Evolutionary conservation across 331 rosid species (phyloP).

Genomic region (Stylosanthes scabra): DNA sequence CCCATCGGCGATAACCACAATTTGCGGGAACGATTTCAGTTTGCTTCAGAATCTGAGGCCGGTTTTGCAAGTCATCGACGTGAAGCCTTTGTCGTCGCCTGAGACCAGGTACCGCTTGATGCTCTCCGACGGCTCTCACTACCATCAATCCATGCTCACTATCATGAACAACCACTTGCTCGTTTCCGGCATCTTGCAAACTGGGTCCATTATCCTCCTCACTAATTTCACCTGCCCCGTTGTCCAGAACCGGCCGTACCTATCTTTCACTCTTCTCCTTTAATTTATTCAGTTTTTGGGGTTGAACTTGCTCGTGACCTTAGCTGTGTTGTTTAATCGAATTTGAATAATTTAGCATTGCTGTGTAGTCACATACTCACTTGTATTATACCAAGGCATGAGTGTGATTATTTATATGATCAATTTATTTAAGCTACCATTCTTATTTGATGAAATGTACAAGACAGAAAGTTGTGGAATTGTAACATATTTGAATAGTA

Average conservation of each 20-base stretch:
- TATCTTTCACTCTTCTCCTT: neutral
- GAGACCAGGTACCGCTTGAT: slow-evolving; percentile 59
- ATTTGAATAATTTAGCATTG: no score
- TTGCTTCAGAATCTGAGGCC: no score
- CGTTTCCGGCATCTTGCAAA: slow-evolving; percentile 55
- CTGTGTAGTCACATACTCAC: neutral
- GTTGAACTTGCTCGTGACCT: neutral
- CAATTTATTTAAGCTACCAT: no score
- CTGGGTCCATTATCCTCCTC: slow-evolving; percentile 70
- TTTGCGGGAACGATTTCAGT: no score
- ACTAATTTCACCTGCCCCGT: slow-evolving; percentile 57
- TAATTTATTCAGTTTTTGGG: neutral
- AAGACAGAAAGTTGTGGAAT: no score
- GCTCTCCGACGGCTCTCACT: slow-evolving; percentile 71
- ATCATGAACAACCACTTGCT: slow-evolving; percentile 69
- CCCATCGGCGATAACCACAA: no score
- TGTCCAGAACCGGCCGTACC: slow-evolving; percentile 73
- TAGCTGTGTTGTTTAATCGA: neutral
- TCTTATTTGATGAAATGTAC: no score
- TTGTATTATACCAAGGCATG: neutral
- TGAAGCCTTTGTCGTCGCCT: slow-evolving; percentile 49
- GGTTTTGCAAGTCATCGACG: no score
- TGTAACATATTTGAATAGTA: no score
- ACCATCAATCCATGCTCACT: slow-evolving; percentile 82
- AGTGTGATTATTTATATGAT: no score